A percentile compares a stretch with the other conserved stretches of the same genome.
phyloP scores from a whole-genome alignment of 2,329 filamentous ascomycete genomes.

The Chlorencoelia australis region DNA sequence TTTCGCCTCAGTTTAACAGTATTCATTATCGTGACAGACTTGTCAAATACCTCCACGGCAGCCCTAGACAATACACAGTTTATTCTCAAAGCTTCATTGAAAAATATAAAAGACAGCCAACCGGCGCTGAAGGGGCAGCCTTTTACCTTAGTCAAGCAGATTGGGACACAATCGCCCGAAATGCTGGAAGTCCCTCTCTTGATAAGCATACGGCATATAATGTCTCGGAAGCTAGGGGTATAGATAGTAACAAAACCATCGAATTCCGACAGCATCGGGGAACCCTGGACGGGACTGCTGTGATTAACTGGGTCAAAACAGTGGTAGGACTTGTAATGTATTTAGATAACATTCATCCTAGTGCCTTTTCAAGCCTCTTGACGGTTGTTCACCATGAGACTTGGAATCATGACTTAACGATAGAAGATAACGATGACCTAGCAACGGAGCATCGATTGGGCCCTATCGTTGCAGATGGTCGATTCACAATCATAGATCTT shows the following conservation, averaged over 20 bases:
- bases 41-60: background rate
- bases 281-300: slow-evolving; percentile 9
- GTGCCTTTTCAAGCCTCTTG: background rate
- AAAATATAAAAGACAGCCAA: background rate
- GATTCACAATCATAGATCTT: slow-evolving; percentile 10
- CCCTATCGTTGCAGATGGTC: slow-evolving; percentile 10
- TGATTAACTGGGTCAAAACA: slow-evolving; percentile 15
- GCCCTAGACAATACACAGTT: background rate
- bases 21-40: slow-evolving; percentile 16
- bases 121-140: background rate
- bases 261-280: slow-evolving; percentile 23
- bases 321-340: slow-evolving; percentile 11
- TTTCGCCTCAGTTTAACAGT: slow-evolving; percentile 22
- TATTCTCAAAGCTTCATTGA: background rate
- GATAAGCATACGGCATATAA: background rate
- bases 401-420: no score
- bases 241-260: slow-evolving; percentile 7
- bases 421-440: no score
- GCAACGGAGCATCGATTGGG: slow-evolving; percentile 6
- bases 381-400: slow-evolving; percentile 4
- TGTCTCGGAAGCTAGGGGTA: background rate
- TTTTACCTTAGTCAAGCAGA: background rate
- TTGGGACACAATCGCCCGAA: background rate
- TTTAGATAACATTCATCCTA: background rate
- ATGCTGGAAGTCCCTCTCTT: background rate